Evolutionary conservation across 108 stramenopile species (phyloP).

Genomic region (Nitzschia palea): DNA sequence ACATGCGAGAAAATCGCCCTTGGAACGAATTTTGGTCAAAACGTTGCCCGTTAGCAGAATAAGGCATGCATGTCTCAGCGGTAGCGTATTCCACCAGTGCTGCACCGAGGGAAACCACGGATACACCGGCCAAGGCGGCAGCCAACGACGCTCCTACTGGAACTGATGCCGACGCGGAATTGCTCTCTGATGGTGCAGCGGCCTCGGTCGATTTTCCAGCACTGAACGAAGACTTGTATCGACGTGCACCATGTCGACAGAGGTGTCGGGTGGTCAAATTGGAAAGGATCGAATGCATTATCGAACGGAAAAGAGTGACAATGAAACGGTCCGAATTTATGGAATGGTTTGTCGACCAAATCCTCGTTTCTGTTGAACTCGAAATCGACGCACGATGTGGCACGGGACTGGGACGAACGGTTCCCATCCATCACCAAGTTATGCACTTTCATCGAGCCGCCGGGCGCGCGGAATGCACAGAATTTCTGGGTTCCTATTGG

Average conservation of each 20-base stretch:
- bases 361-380: no score
- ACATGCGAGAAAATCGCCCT: slow-evolving; percentile 69
- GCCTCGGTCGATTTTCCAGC: background rate
- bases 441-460: no score
- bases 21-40: slow-evolving; percentile 58
- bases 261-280: no score
- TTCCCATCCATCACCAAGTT: no score
- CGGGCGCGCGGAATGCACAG: no score
- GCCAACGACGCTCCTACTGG: slow-evolving; percentile 38
- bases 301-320: no score
- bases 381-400: no score
- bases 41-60: slow-evolving; percentile 34
- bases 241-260: background rate
- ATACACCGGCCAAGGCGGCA: slow-evolving; percentile 55
- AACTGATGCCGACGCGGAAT: slow-evolving; percentile 17
- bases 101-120: slow-evolving; percentile 47
- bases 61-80: slow-evolving; percentile 49
- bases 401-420: no score
- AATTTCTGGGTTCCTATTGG: no score
- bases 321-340: no score
- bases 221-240: background rate
- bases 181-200: background rate
- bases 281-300: no score
- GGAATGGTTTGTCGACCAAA: no score
- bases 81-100: slow-evolving; percentile 50